phyloP scores from a whole-genome alignment of 164 flowering plant genomes.

The Paratinospora sagittata region DNA sequence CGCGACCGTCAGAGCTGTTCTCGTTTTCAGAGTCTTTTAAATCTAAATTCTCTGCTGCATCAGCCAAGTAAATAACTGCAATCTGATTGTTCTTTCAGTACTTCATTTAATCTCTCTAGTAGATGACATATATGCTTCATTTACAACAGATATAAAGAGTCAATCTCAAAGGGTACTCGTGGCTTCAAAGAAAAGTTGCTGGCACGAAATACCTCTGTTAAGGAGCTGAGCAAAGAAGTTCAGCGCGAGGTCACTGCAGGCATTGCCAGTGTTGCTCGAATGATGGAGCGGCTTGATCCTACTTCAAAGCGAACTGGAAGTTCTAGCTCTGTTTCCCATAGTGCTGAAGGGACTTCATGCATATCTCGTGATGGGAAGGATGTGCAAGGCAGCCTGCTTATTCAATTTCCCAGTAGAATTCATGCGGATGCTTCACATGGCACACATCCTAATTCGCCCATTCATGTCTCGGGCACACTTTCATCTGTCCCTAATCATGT shows the following conservation, averaged over 20 bases:
- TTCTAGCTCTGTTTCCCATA: slow-evolving; percentile 26
- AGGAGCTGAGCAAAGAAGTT: slow-evolving; percentile 70
- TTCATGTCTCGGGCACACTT: slow-evolving; percentile 12
- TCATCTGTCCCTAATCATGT: slow-evolving; percentile 18
- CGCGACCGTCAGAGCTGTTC: slow-evolving; percentile 36
- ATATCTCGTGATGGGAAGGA: slow-evolving; percentile 28
- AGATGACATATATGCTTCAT: background rate
- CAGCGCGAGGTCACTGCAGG: slow-evolving; percentile 69
- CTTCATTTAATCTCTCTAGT: background rate
- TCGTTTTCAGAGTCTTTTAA: slow-evolving; percentile 58
- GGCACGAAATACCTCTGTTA: slow-evolving; percentile 58
- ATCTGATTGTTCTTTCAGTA: background rate
- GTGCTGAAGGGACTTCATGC: slow-evolving; percentile 25
- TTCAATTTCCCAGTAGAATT: slow-evolving; percentile 14
- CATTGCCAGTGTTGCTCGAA: slow-evolving; percentile 53
- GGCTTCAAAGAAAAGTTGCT: slow-evolving; percentile 68
- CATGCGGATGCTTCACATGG: slow-evolving; percentile 19
- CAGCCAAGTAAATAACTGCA: slow-evolving; percentile 44
- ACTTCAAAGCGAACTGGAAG: slow-evolving; percentile 32
- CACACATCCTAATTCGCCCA: slow-evolving; percentile 19
- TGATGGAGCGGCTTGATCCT: slow-evolving; percentile 65
- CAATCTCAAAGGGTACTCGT: slow-evolving; percentile 54
- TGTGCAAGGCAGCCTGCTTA: slow-evolving; percentile 21
- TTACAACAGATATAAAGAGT: slow-evolving; percentile 56
- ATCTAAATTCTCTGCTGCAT: slow-evolving; percentile 60